phyloP scores from a whole-genome alignment of 768 basidiomycete genomes.

The Suillus clintonianus region DNA sequence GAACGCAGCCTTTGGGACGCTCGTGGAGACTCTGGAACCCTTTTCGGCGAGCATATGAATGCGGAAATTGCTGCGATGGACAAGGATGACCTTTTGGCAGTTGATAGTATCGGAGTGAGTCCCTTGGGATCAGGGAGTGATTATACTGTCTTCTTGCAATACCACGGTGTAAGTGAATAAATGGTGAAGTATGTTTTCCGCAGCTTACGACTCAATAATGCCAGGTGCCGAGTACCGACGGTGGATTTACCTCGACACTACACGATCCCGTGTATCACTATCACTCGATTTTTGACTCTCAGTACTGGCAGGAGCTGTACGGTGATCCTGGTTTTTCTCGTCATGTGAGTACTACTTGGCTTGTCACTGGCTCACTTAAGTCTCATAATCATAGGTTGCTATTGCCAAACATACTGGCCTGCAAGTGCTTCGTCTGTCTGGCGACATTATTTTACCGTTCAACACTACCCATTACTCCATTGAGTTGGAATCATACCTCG shows the following conservation, averaged over 20 bases:
- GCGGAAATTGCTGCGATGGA: slow-evolving; percentile 28
- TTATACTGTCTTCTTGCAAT: slow-evolving; percentile 64
- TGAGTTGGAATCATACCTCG: slow-evolving; percentile 54
- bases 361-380: background rate
- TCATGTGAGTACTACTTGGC: slow-evolving; percentile 43
- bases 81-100: slow-evolving; percentile 16
- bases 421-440: slow-evolving; percentile 52
- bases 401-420: slow-evolving; percentile 60
- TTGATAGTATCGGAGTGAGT: slow-evolving; percentile 30
- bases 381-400: slow-evolving; percentile 43
- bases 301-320: slow-evolving; percentile 60
- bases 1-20: slow-evolving; percentile 82
- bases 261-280: slow-evolving; percentile 62
- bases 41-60: slow-evolving; percentile 37
- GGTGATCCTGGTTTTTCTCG: slow-evolving; percentile 64
- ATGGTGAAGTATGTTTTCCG: background rate
- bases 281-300: slow-evolving; percentile 59
- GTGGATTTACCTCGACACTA: slow-evolving; percentile 37
- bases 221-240: slow-evolving; percentile 34
- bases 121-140: slow-evolving; percentile 58
- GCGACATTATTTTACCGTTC: slow-evolving; percentile 58
- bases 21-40: slow-evolving; percentile 48
- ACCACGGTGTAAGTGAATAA: slow-evolving; percentile 44
- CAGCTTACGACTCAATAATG: background rate
- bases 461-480: slow-evolving; percentile 69